These are phyloP conservation scores for Mucor circinelloides DNA, from an alignment of 371 early-diverging fungal genomes.

Conservation along the genomic window DNA sequence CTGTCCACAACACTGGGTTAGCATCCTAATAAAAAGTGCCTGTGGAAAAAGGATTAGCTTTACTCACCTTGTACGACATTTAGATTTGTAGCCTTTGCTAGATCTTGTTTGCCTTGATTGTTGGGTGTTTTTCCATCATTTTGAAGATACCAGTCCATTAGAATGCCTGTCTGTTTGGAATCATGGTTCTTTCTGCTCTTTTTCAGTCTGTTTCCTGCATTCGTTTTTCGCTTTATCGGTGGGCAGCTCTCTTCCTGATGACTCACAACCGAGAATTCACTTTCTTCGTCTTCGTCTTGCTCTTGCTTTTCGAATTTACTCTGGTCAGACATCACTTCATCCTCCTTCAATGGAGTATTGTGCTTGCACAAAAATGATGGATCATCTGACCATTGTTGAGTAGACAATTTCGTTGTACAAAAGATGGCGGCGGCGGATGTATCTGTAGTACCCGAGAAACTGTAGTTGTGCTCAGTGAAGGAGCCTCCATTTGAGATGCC, in stretches of 20 bases:
- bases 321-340: not conserved
- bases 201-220: not conserved
- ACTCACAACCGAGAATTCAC: not conserved
- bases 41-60: not conserved
- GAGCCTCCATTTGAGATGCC: not conserved
- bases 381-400: not conserved
- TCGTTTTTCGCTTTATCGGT: not conserved
- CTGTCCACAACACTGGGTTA: constrained; percentile 10
- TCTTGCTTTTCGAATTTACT: not conserved
- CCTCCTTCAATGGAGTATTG: not conserved
- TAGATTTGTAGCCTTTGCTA: constrained; percentile 30
- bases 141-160: constrained; percentile 43
- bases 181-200: constrained; percentile 43
- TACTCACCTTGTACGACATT: constrained; percentile 36
- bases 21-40: not conserved
- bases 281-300: not conserved
- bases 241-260: not conserved
- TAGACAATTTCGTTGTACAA: not conserved
- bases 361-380: not conserved
- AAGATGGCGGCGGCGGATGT: not conserved
- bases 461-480: constrained; percentile 1
- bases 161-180: constrained; percentile 22
- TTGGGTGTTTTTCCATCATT: constrained; percentile 38
- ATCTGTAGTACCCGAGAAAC: constrained; percentile 14
- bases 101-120: constrained; percentile 15